These are phyloP conservation scores for Suillus weaverae DNA, from an alignment of 768 basidiomycete species.

Conservation along the genomic window DNA sequence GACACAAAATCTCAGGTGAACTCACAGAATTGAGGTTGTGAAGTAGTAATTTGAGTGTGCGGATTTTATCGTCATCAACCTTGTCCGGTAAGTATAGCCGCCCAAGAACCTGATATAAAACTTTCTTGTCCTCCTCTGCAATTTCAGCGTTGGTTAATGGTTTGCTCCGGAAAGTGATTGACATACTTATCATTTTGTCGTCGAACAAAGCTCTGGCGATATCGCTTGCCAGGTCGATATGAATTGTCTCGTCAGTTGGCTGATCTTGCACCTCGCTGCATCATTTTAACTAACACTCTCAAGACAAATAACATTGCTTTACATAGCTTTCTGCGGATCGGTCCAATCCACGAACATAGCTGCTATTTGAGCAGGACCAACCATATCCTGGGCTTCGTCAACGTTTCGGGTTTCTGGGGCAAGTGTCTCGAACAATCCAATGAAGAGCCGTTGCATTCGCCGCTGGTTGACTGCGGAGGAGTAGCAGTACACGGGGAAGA, in stretches of 20 bases:
- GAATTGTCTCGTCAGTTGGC: slow-evolving; percentile 41
- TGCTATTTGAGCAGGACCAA: slow-evolving; percentile 69
- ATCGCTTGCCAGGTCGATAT: slow-evolving; percentile 56
- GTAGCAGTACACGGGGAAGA: slow-evolving; percentile 85
- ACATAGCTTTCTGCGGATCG: slow-evolving; percentile 72
- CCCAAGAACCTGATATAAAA: slow-evolving; percentile 59
- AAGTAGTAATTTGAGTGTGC: slow-evolving; percentile 60
- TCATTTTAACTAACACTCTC: neutral
- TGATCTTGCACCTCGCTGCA: slow-evolving; percentile 43
- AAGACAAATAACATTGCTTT: slow-evolving; percentile 30
- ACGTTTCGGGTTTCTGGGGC: slow-evolving; percentile 57
- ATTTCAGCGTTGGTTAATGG: neutral
- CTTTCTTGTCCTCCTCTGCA: slow-evolving; percentile 62
- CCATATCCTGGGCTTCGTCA: slow-evolving; percentile 75
- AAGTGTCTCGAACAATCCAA: slow-evolving; percentile 65
- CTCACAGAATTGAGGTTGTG: slow-evolving; percentile 57
- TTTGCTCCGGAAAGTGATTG: neutral
- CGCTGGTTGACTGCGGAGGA: slow-evolving; percentile 75
- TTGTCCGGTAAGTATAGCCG: slow-evolving; percentile 68
- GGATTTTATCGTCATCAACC: slow-evolving; percentile 68
- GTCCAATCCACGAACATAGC: slow-evolving; percentile 89
- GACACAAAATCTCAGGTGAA: neutral
- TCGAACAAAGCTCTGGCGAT: slow-evolving; percentile 51
- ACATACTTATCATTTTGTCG: slow-evolving; percentile 54
- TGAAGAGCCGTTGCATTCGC: slow-evolving; percentile 70